A percentile compares a stretch with the other conserved stretches of the same genome.
Conservation (phyloP, 2,329 filamentous ascomycete genomes). For the Seiridium cupressi region DNA sequence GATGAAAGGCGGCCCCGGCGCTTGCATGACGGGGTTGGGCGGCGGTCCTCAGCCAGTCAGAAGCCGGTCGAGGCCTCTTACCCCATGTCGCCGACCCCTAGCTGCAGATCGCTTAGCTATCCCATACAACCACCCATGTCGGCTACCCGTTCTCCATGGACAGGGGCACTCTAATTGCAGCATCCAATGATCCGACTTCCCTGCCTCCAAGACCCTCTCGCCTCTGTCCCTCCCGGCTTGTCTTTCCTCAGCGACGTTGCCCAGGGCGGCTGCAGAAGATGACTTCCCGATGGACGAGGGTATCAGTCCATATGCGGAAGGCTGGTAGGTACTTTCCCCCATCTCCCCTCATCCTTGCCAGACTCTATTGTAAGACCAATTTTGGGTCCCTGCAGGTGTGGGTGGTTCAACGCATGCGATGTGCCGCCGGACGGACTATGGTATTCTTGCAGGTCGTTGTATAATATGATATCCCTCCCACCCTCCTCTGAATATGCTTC, state of each 20-base stretch:
- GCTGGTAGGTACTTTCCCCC: slow-evolving; percentile 1
- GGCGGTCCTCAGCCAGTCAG: slow-evolving; percentile 17
- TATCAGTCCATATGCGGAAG: background rate
- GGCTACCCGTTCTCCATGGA: slow-evolving; percentile 2
- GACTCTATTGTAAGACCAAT: slow-evolving; percentile 11
- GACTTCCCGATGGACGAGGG: background rate
- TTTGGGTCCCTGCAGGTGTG: slow-evolving; percentile 14
- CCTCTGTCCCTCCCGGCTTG: slow-evolving; percentile 2
- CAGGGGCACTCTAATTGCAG: slow-evolving; percentile 8
- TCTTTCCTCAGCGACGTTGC: slow-evolving; percentile 6
- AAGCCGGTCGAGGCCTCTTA: slow-evolving; percentile 4
- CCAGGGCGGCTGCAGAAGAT: slow-evolving; percentile 11
- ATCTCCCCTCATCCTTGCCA: background rate
- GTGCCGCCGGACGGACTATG: slow-evolving; percentile 1
- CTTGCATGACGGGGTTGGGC: slow-evolving; percentile 19
- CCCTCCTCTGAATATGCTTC: slow-evolving; percentile 17
- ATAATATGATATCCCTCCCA: slow-evolving; percentile 14
- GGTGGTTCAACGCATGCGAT: background rate
- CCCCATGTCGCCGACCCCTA: slow-evolving; percentile 21
- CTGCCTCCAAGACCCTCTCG: slow-evolving; percentile 1
- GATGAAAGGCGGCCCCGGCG: slow-evolving; percentile 25
- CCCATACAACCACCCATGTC: slow-evolving; percentile 21
- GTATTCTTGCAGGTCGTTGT: background rate
- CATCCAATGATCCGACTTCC: slow-evolving; percentile 1
- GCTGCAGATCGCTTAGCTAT: slow-evolving; percentile 30